Evolutionary conservation across 176 grass and related monocot species (phyloP), one percentile per base, ranked within the genome.

Genomic region (Musa itinerans): DNA sequence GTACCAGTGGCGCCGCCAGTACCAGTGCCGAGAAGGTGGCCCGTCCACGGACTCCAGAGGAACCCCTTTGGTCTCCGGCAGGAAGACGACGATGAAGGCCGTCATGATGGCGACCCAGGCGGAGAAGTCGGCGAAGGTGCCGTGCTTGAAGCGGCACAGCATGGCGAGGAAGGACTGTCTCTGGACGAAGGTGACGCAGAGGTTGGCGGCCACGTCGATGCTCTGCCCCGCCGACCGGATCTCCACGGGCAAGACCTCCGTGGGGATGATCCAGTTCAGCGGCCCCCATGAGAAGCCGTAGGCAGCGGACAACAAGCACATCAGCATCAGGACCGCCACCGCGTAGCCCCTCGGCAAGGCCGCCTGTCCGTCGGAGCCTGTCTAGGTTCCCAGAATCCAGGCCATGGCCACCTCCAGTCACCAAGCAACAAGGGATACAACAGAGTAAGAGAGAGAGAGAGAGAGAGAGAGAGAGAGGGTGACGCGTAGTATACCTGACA

Each of bases 281-380:
- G 93, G 93, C 0, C 85, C 89, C 89, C 93, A 96, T 2, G 93
- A 96, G 79, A 79, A 90, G 12, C 85, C 89, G 58, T 90, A 96
- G 24, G 85, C 93, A 1, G 93, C 89, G 1, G 79, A 20, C 66
- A 82, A 79, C 8, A 84, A 0, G 65, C 83, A 90, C 0, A 87
- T 83, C 43, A 92, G 66, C 69, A 90, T 70, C 63, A 96, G 26
- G 63, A 86, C 77, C 7, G 89, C 93, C 50, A 81, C 12, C 1
- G 64, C 87, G 63, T 90, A 90, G 26, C 78, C 2, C 14, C 76
- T 79, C 21, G 83, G 54, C 87, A 90, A 79, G 0, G 85, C 50
- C 1, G 73, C 65, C 49, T 80, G 75, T 21, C 92, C 85, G 65
- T 53, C 54, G 67, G 51, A 29, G 23, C 92, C 84, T 1, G 83